Evolutionary conservation across 805 yeast genomes (phyloP).

Genomic region (Ogataea minuta): DNA sequence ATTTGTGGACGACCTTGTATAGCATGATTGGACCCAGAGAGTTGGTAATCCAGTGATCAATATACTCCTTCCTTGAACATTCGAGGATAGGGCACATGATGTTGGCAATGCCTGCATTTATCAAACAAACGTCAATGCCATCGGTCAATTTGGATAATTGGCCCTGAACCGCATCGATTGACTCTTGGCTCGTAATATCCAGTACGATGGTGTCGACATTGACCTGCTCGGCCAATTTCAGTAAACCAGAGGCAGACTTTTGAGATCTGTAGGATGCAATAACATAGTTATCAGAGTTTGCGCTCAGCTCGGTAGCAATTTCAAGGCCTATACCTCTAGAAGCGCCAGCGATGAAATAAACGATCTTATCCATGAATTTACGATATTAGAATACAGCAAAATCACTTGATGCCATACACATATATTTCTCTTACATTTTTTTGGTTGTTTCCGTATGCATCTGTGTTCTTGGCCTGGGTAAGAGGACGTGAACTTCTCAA

Average conservation of each 20-base stretch:
- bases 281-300: constrained; percentile 21
- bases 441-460: too few species aligned
- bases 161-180: constrained; percentile 19
- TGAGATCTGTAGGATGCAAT: constrained; percentile 18
- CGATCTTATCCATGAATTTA: not conserved
- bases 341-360: constrained; percentile 40
- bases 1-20: constrained; percentile 31
- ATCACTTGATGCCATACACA: too few species aligned
- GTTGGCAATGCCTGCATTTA: constrained; percentile 32
- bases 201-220: constrained; percentile 25
- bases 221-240: constrained; percentile 13
- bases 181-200: constrained; percentile 21
- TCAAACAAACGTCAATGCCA: constrained; percentile 36
- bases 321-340: constrained; percentile 43
- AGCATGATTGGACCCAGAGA: constrained; percentile 35
- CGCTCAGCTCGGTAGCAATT: constrained; percentile 29
- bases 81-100: not conserved
- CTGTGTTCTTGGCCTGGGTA: too few species aligned
- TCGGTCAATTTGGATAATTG: constrained; percentile 19
- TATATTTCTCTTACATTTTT: too few species aligned
- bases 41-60: constrained; percentile 19
- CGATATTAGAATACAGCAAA: too few species aligned
- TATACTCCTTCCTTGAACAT: constrained; percentile 1
- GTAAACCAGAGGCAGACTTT: constrained; percentile 14
- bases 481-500: too few species aligned